Percentiles rank a stretch among this genome's conserved stretches.
phyloP scores from a whole-genome alignment of 2,329 filamentous ascomycete species.

The Aspergillus quadrilineatus region DNA sequence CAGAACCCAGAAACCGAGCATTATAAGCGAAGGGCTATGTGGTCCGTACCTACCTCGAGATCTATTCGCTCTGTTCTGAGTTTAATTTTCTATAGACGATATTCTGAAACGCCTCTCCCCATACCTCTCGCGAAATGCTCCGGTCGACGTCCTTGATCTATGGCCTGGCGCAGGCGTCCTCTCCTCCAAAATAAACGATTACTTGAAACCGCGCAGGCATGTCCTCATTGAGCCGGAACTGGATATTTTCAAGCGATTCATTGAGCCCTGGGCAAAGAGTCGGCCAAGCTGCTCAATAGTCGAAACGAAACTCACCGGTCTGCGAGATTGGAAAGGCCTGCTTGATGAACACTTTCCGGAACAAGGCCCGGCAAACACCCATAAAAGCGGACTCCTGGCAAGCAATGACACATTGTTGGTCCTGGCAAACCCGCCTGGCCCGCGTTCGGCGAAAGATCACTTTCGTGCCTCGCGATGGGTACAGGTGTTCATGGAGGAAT shows the following conservation, averaged over 20 bases:
- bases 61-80: background rate
- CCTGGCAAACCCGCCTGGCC: slow-evolving; percentile 63
- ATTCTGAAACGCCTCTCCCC: slow-evolving; percentile 67
- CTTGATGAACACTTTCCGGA: slow-evolving; percentile 49
- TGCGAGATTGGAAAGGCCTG: slow-evolving; percentile 53
- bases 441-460: slow-evolving; percentile 52
- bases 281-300: slow-evolving; percentile 52
- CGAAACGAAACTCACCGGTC: slow-evolving; percentile 56
- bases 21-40: slow-evolving; percentile 35
- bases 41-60: slow-evolving; percentile 25
- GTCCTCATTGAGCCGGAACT: slow-evolving; percentile 74
- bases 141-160: slow-evolving; percentile 83
- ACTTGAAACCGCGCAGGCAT: slow-evolving; percentile 76
- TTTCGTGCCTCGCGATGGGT: slow-evolving; percentile 55
- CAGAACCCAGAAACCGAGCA: slow-evolving; percentile 19
- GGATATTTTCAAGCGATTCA: slow-evolving; percentile 58
- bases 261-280: slow-evolving; percentile 57
- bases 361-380: slow-evolving; percentile 48
- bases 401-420: slow-evolving; percentile 74
- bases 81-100: slow-evolving; percentile 53
- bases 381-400: slow-evolving; percentile 44
- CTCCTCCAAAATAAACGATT: slow-evolving; percentile 72
- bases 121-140: slow-evolving; percentile 66
- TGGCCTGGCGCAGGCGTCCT: slow-evolving; percentile 78
- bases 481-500: slow-evolving; percentile 55